phyloP scores from a whole-genome alignment of 2,329 filamentous ascomycete genomes.

The Colletotrichum lupini region DNA sequence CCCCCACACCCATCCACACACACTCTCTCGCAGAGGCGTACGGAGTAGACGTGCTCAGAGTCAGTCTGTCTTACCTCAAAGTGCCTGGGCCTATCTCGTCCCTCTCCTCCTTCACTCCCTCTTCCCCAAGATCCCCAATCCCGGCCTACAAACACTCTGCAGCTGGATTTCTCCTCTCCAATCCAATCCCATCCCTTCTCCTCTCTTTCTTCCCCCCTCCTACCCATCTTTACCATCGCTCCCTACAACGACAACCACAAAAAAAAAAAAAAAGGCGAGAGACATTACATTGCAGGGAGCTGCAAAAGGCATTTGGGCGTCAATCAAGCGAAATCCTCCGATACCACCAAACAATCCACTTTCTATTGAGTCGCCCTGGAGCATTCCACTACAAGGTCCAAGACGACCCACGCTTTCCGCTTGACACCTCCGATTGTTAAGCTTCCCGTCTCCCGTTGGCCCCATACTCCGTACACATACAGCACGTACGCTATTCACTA shows the following conservation, averaged over 20 bases:
- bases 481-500: not conserved
- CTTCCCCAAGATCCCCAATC: conserved; percentile 29
- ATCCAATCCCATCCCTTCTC: conserved; percentile 25
- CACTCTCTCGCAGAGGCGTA: not conserved
- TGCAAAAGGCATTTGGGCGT: conserved; percentile 28
- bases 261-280: conserved; percentile 15
- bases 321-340: conserved; percentile 27
- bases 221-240: not conserved
- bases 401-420: conserved; percentile 34
- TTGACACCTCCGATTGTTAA: conserved; percentile 35
- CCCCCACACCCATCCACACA: not conserved
- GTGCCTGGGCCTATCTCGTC: conserved; percentile 26
- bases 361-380: conserved; percentile 32
- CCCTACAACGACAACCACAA: not conserved
- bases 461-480: conserved; percentile 27
- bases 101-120: not conserved
- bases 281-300: conserved; percentile 28
- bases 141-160: conserved; percentile 19
- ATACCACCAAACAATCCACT: conserved; percentile 27
- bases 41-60: not conserved
- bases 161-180: conserved; percentile 17
- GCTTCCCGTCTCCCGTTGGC: conserved; percentile 34
- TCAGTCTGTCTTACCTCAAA: conserved; percentile 26
- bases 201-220: not conserved
- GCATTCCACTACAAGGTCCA: conserved; percentile 29